These are phyloP conservation scores for Paecilomyces sp. DNA, from an alignment of 2,329 filamentous ascomycete genomes.

Conservation along the genomic window DNA sequence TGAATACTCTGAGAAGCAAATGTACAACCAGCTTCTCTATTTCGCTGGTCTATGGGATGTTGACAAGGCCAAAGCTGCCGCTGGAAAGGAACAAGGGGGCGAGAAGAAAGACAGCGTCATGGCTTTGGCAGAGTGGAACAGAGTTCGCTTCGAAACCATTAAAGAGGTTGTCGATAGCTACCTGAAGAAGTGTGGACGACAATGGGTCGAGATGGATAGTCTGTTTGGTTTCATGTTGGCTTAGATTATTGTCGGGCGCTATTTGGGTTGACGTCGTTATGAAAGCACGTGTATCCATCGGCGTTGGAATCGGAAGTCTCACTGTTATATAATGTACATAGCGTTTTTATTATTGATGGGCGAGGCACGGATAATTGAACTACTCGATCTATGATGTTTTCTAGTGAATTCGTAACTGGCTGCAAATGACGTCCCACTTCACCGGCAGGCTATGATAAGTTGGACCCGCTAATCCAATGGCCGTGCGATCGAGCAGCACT, in stretches of 20 bases:
- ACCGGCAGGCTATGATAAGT: background rate
- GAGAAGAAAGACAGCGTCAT: constrained; percentile 59
- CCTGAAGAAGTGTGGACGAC: constrained; percentile 79
- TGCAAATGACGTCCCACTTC: background rate
- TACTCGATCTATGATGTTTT: background rate
- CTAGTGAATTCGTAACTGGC: background rate
- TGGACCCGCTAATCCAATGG: background rate
- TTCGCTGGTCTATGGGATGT: constrained; percentile 81
- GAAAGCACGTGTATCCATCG: background rate
- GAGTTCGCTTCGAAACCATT: constrained; percentile 67
- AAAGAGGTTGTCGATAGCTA: constrained; percentile 74
- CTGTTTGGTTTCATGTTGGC: constrained; percentile 61
- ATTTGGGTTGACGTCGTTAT: background rate
- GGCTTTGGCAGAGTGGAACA: constrained; percentile 74
- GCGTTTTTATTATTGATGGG: background rate
- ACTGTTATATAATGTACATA: background rate
- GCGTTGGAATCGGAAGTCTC: background rate
- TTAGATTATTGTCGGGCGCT: constrained; percentile 20
- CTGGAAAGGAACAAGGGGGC: constrained; percentile 41
- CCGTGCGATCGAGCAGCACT: background rate
- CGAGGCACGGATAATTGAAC: background rate
- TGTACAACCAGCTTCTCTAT: constrained; percentile 94
- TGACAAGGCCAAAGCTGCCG: constrained; percentile 62
- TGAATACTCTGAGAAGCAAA: constrained; percentile 77
- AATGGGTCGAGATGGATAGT: constrained; percentile 90